Base-by-base conservation (phyloP, 2,329 filamentous ascomycete genomes). In the Sclerotinia borealis region DNA sequence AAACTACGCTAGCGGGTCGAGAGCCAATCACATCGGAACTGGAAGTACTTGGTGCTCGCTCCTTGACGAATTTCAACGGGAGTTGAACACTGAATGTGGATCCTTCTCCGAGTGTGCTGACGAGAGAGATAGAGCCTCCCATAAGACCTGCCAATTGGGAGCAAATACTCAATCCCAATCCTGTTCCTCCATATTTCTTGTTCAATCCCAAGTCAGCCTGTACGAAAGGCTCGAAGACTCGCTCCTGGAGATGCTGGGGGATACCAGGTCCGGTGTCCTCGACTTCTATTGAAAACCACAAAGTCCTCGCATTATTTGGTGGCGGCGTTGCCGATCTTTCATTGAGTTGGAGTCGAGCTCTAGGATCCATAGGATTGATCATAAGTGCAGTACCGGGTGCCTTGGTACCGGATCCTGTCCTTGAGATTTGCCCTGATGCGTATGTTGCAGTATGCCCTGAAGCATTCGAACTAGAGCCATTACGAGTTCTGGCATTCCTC, bases 171-270 rank as follows among this genome's bases (percentile, higher is more conserved):
- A 97, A 76, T 1, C 93, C 93, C 1, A 96, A 79, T 4, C 93
- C 93, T 1, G 93, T 96, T 19, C 93, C 93, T 22, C 92, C 92
- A 72, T 88, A 96, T 72, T 95, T 95, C 75, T 92, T 96, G 78
- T 90, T 96, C 19, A 97, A 78, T 0, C 92, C 90, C 1, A 95
- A 78, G 72, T 96, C 92, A n/a, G 90, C 93, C 75, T 97, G 93
- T 0, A 96, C 90, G 72, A 97, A 97, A 0, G 93, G 93, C 74
- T 96, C 93, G 73, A 97, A 97, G 11, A 97, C 91, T 68, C 88
- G 88, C 63, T 90, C 81, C 69, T 92, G 91, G 75, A 96, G 84
- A 67, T 88, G 79, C 8, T 87, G 83, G 0, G 91, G 85, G 63
- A 96, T 96, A 34, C 93, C 93, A 0, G 92, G 92, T 0, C 93